Base-by-base conservation (phyloP, 768 basidiomycete species). In the Serendipita indica region DNA sequence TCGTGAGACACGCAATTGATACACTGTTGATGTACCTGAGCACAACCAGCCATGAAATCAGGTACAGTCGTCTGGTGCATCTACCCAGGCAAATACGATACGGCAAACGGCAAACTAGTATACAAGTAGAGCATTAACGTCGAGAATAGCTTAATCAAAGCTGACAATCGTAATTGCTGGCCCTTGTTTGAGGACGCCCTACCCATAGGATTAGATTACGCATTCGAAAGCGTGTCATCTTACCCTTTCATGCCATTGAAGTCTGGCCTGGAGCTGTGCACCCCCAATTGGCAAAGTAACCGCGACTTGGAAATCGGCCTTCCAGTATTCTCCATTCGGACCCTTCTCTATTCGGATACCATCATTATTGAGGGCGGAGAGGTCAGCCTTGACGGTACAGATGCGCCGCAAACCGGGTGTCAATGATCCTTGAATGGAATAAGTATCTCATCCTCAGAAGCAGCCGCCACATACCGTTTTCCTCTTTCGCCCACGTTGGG, bases 181-280 rank as follows among this genome's bases (percentile, higher is more conserved):
- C n/a, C n/a, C n/a, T n/a, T n/a, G n/a, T n/a, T n/a, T n/a, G n/a
- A n/a, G n/a, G n/a, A n/a, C n/a, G n/a, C n/a, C n/a, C n/a, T n/a
- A n/a, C n/a, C n/a, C n/a, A n/a, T n/a, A n/a, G n/a, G n/a, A n/a
- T n/a, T n/a, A n/a, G n/a, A n/a, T n/a, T n/a, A n/a, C n/a, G n/a
- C n/a, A n/a, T n/a, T n/a, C n/a, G n/a, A n/a, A n/a, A n/a, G n/a
- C n/a, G n/a, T n/a, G n/a, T n/a, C n/a, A n/a, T n/a, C 49, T 25
- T 4, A 54, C 49, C 3, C 32, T 54, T n/a, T 54, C 49, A 10
- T 16, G 20, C 49, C 49, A 54, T 54, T 54, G 49, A 12, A 54
- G 20, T 30, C 49, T 54, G 10, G 49, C 49, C 10, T 20, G n/a
- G 5, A 54, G 49, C 22, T 54, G 20, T n/a, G 49, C 32, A 22